These are phyloP conservation scores for Knoxia roxburghii DNA, from an alignment of 257 asterid genomes.

Conservation along the genomic window DNA sequence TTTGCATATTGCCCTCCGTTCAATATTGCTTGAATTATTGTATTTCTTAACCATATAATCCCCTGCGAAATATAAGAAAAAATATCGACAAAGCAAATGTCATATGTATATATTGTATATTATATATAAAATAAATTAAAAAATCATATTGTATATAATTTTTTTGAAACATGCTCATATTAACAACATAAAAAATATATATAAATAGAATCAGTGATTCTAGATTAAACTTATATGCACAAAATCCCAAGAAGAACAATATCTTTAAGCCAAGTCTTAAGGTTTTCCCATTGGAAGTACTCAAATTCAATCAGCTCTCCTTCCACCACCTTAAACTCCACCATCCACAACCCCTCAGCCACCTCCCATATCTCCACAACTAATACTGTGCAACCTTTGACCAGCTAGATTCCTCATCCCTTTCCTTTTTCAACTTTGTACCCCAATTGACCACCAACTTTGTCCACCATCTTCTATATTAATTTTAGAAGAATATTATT, in stretches of 20 bases:
- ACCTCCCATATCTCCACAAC: conserved; percentile 49
- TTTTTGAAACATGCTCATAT: neutral
- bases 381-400: conserved; percentile 48
- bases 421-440: conserved; percentile 45
- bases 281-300: conserved; percentile 61
- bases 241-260: conserved; percentile 23
- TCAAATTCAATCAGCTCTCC: conserved; percentile 45
- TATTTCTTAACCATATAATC: too few relatives aligned
- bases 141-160: too few relatives aligned
- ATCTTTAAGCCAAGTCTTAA: conserved; percentile 46
- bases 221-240: neutral
- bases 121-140: too few relatives aligned
- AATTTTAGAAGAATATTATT: too few relatives aligned
- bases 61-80: too few relatives aligned
- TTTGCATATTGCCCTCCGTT: too few relatives aligned
- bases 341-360: conserved; percentile 48
- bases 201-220: neutral
- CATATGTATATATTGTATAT: too few relatives aligned
- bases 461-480: too few relatives aligned
- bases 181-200: neutral
- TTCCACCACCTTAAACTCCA: conserved; percentile 57
- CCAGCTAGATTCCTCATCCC: conserved; percentile 50
- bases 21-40: too few relatives aligned
- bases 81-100: too few relatives aligned
- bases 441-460: conserved; percentile 48